Percentiles rank a stretch among this genome's conserved stretches.
Evolutionary conservation across 2,329 filamentous ascomycete genomes (phyloP).

Genomic region (Chaetomiaceae sp.): DNA sequence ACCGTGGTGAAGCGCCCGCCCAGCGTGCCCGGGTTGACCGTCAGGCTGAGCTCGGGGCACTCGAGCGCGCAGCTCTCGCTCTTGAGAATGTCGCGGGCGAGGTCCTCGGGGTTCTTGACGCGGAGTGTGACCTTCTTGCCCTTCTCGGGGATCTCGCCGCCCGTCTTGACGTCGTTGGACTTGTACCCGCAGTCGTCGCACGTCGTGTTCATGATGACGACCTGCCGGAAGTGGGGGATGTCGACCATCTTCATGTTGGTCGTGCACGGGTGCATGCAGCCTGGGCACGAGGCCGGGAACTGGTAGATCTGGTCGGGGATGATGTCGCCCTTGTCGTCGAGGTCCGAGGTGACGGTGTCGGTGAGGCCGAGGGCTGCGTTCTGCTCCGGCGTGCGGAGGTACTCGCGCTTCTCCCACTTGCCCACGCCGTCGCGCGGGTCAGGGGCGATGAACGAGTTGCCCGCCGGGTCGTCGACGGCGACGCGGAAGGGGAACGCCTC

Average conservation of each 20-base stretch:
- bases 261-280: constrained; percentile 77
- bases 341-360: constrained; percentile 52
- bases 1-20: constrained; percentile 96
- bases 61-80: constrained; percentile 85
- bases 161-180: constrained; percentile 96
- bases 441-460: constrained; percentile 95
- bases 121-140: constrained; percentile 78
- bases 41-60: constrained; percentile 81
- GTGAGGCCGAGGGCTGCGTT: constrained; percentile 80
- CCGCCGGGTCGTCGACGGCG: constrained; percentile 82
- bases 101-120: constrained; percentile 65
- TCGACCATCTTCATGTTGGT: constrained; percentile 99
- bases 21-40: constrained; percentile 88
- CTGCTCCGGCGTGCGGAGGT: constrained; percentile 75
- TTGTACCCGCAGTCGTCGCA: constrained; percentile 91
- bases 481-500: constrained; percentile 82
- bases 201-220: constrained; percentile 90
- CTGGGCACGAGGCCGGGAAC: constrained; percentile 87
- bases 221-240: constrained; percentile 96
- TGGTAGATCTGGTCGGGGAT: constrained; percentile 88
- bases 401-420: constrained; percentile 86
- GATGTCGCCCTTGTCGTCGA: constrained; percentile 66
- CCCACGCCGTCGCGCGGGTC: constrained; percentile 73
- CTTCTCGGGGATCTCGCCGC: constrained; percentile 81
- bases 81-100: constrained; percentile 92